Conservation (phyloP, 116 monocot genomes). For the Trichopus zeylanicus region DNA sequence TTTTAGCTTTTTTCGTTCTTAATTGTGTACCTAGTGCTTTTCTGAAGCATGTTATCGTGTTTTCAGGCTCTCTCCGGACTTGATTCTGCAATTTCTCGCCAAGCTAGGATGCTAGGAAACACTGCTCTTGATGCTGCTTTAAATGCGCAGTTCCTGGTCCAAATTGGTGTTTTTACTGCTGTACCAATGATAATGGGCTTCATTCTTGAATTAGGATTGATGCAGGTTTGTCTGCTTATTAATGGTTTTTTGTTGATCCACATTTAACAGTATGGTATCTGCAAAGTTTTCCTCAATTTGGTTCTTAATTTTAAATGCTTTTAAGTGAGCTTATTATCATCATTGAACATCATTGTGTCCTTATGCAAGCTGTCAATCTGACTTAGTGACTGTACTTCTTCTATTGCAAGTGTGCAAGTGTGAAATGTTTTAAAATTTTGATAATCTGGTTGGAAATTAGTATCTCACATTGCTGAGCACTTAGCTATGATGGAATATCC, state of each 20-base stretch:
- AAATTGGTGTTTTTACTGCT: slow-evolving; percentile 94
- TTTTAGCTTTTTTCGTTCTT: no score
- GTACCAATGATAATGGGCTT: slow-evolving; percentile 98
- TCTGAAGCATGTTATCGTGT: neutral
- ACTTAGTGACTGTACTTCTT: no score
- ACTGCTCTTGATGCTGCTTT: slow-evolving; percentile 84
- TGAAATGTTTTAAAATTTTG: no score
- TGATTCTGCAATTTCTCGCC: slow-evolving; percentile 51
- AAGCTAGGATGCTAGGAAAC: slow-evolving; percentile 49
- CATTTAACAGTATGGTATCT: neutral
- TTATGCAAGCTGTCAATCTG: no score
- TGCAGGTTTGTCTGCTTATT: slow-evolving; percentile 40
- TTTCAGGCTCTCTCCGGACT: slow-evolving; percentile 84
- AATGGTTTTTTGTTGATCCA: neutral
- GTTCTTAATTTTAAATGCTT: neutral
- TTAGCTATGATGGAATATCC: no score
- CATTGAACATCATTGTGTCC: no score
- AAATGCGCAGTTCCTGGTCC: slow-evolving; percentile 94
- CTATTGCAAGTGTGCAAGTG: no score
- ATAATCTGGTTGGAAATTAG: no score
- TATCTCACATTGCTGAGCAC: no score
- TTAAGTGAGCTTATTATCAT: no score
- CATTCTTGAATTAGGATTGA: slow-evolving; percentile 65
- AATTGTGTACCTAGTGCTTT: neutral
- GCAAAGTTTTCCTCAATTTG: neutral